These are phyloP conservation scores for Basipetospora chlamydospora DNA, from an alignment of 2,329 filamentous ascomycete genomes.

Conservation along the genomic window DNA sequence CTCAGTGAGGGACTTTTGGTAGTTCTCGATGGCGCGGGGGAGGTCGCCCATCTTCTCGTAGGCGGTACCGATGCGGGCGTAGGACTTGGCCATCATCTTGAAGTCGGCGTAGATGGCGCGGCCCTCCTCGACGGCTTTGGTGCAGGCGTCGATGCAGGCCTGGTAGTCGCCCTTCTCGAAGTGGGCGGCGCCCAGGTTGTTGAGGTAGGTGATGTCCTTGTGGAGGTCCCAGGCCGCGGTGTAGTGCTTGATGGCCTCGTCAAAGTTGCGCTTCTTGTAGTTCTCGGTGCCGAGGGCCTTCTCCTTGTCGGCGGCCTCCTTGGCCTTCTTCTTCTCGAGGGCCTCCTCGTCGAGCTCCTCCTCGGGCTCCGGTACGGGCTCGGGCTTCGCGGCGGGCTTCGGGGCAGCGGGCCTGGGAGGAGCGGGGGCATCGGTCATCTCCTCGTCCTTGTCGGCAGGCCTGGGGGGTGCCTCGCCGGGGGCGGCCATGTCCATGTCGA, in stretches of 20 bases:
- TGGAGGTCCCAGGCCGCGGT: conserved; percentile 82
- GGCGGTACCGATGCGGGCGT: conserved; percentile 82
- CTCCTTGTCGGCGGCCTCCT: conserved; percentile 84
- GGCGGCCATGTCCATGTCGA: conserved; percentile 58
- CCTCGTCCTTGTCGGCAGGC: conserved; percentile 50
- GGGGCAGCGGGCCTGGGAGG: conserved; percentile 24
- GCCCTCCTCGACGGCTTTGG: conserved; percentile 79
- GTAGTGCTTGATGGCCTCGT: conserved; percentile 89
- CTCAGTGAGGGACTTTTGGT: conserved; percentile 87
- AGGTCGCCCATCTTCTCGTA: conserved; percentile 85
- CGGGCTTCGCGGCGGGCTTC: conserved; percentile 15
- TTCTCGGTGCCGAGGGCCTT: conserved; percentile 87
- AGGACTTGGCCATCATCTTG: conserved; percentile 97
- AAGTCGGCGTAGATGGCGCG: conserved; percentile 86
- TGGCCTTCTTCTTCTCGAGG: conserved; percentile 71
- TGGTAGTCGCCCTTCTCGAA: conserved; percentile 95
- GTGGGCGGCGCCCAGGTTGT: conserved; percentile 85
- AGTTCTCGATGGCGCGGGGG: conserved; percentile 68
- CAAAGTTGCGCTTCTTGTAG: conserved; percentile 98
- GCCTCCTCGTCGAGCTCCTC: conserved; percentile 70
- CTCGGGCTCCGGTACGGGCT: conserved; percentile 49
- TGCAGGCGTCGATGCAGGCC: conserved; percentile 72
- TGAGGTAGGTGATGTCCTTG: conserved; percentile 96
- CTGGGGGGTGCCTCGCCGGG: conserved; percentile 20
- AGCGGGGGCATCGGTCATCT: conserved; percentile 56